Base-by-base conservation (phyloP, 2,329 filamentous ascomycete species). In the Drechslera avenae region DNA sequence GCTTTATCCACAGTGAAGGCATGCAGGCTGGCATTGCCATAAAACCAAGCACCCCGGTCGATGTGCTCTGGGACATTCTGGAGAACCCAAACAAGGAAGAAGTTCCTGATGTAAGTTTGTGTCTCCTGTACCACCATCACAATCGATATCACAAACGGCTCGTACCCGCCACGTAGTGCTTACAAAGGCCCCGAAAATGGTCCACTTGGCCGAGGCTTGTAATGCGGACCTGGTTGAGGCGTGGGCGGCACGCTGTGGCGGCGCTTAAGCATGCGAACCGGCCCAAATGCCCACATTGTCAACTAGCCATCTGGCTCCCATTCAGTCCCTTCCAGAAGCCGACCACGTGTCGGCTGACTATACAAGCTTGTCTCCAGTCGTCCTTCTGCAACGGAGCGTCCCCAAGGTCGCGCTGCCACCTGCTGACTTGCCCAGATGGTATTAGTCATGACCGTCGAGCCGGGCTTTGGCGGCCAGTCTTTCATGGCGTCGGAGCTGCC, bases 401-500 rank as follows among this genome's bases (percentile, higher is more conserved):
- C 46, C 46, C 41, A 31, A 35, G 13, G 16, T 47, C 31, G 42
- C 36, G 46, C 46, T 39, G 44, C 42, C 35, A 34, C 49, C 52
- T 62, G 56, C 46, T 47, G 39, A 67, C 47, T 9, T 31, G 16
- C 14, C 9, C 57, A 97, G 93, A 99, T 99, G 94, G 91, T 96
- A 31, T 86, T 99, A 14, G 84, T 99, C 54, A 99, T 99, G 94
- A 99, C 94, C 1, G 94, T 99, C 35, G 85, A 99, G 76, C 94
- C 94, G 36, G 94, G 94, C 37, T 99, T 99, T 71, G 94, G 94
- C 57, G 94, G 94, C 5, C 94, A 99, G 73, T 97, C 96, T 71
- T 99, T 99, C 81, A 97, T 97, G 91, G 86, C 91, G 10, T 90
- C 90, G 5, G 91, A 96, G 78, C 84, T 99, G 62, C 91, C 93